phyloP scores from a whole-genome alignment of 441 rosid species.

The Adansonia rubrostipa region DNA sequence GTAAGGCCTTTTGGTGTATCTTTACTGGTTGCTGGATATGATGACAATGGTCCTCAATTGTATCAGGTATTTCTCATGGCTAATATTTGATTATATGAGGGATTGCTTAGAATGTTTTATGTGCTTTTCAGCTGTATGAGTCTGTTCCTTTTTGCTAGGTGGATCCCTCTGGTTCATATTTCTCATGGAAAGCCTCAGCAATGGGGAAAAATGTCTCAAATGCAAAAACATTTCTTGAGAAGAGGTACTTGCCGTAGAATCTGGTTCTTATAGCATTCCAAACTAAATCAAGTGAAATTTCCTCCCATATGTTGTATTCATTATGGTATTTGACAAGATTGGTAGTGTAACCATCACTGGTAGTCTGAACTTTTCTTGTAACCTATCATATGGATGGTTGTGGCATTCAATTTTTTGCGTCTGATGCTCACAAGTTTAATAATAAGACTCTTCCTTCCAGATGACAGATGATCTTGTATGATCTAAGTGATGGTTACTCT shows the following conservation, averaged over 20 bases:
- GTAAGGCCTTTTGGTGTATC: conserved; percentile 73
- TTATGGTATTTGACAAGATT: background rate
- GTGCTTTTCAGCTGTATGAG: background rate
- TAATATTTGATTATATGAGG: background rate
- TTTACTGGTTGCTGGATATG: conserved; percentile 56
- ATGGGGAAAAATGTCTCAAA: conserved; percentile 99
- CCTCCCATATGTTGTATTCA: background rate
- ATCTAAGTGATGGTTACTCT: background rate
- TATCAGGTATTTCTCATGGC: conserved; percentile 51
- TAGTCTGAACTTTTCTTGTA: conserved; percentile 8
- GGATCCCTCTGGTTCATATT: conserved; percentile 98
- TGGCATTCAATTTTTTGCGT: background rate
- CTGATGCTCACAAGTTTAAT: background rate
- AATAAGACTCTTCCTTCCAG: background rate
- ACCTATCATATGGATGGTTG: conserved; percentile 1
- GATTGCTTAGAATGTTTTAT: background rate
- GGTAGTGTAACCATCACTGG: background rate
- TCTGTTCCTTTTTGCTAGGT: conserved; percentile 49
- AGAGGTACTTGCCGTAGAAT: conserved; percentile 56
- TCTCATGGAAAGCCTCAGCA: conserved; percentile 99
- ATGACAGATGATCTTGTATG: background rate
- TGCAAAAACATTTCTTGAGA: conserved; percentile 98
- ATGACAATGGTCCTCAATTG: conserved; percentile 63
- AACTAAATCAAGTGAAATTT: background rate
- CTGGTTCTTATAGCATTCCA: conserved; percentile 2